A percentile compares a stretch with the other conserved stretches of the same genome.
phyloP scores from a whole-genome alignment of 805 yeast species.

The Saccharomycopsis oosterbeekiorum region DNA sequence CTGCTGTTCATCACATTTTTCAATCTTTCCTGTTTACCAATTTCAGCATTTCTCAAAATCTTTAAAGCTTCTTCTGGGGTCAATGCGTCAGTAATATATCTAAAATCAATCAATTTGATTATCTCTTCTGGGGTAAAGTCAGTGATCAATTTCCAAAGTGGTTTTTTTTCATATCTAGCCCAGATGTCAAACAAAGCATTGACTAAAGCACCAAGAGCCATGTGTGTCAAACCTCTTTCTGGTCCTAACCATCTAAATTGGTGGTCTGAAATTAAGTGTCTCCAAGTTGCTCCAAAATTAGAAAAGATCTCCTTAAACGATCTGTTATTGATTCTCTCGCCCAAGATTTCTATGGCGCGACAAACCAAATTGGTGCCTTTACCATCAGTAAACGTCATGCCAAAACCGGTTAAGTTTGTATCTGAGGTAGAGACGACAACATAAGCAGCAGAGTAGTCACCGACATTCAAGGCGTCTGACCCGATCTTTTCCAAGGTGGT shows the following conservation, averaged over 20 bases:
- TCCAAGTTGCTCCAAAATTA: constrained; percentile 35
- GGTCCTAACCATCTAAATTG: constrained; percentile 38
- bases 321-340: constrained; percentile 29
- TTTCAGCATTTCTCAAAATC: constrained; percentile 25
- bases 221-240: constrained; percentile 34
- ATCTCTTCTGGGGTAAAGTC: constrained; percentile 34
- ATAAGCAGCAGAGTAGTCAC: constrained; percentile 35
- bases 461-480: constrained; percentile 36
- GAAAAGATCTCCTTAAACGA: constrained; percentile 25
- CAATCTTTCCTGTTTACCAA: constrained; percentile 27
- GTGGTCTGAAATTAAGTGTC: constrained; percentile 30
- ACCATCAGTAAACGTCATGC: constrained; percentile 35
- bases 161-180: constrained; percentile 31
- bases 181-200: constrained; percentile 36
- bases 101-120: constrained; percentile 32
- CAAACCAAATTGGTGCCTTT: constrained; percentile 30
- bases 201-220: constrained; percentile 33
- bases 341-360: constrained; percentile 29
- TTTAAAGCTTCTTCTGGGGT: constrained; percentile 34
- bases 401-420: constrained; percentile 27
- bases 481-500: constrained; percentile 32
- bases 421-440: constrained; percentile 26
- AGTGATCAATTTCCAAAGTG: constrained; percentile 34
- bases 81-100: constrained; percentile 34
- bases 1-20: constrained; percentile 25